Base-by-base conservation (phyloP, 345 rosid genomes). In the Carallia brachiata region DNA sequence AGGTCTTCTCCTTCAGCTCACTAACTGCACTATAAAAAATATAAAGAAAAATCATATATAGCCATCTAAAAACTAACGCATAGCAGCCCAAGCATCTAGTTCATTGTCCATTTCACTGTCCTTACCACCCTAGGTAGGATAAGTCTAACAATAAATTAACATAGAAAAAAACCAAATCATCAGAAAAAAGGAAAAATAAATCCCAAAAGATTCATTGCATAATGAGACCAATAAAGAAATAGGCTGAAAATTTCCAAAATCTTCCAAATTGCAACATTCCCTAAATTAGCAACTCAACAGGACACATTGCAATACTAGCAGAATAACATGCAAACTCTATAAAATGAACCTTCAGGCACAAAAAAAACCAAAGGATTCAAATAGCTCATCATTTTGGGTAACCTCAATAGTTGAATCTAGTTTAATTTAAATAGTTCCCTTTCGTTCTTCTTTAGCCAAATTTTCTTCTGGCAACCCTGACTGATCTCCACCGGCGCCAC, bases 341-440 rank as follows among this genome's bases (percentile, higher is more conserved):
- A 93, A 81, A 95, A 87, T 44, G 99, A 88, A 77, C 97, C 99
- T 84, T 90, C 97, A 66, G 97, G 99, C 48, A 89, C 23, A 85
- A 72, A 91, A 90, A 79, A 95, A 81, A 70, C 97, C 99, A 84
- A 88, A 95, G 66, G 82, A 95, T 82, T 81, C 89, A 79, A 92
- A 76, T n/a, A 80, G 83, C 73, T 88, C 80, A 77, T 92, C 89
- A 52, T 86, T 87, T 55, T 87, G 89, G 59, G 84, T 84, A 23
- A 79, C 93, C 84, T 66, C 90, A 90, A 75, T 81, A 68, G 70
- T 83, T 92, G 74, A 90, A 80, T 79, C 92, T 95, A 47, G 94
- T 88, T 40, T 92, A 80, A 72, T 88, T 82, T 80, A 69, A 73
- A 77, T 83, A 59, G 90, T 73, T 52, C 97, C 90, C 76, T 83